Conservation (phyloP, 306 rosid genomes). For the Coriaria nepalensis region DNA sequence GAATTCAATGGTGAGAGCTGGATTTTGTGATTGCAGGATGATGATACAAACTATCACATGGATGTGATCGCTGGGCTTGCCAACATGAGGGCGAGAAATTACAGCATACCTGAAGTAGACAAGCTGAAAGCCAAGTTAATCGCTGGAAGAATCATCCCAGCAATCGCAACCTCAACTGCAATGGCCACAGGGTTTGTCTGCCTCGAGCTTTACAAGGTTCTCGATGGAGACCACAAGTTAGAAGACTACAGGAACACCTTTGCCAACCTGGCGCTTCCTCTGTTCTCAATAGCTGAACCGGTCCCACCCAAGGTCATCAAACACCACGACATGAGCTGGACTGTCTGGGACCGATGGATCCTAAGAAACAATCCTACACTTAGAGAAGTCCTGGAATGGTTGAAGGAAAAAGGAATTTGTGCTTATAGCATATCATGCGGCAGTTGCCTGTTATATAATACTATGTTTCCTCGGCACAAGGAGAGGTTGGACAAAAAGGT, state of each 20-base stretch:
- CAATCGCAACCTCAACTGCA: conserved; percentile 88
- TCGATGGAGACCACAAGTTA: conserved; percentile 67
- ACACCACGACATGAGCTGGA: conserved; percentile 73
- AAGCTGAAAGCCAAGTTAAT: conserved; percentile 94
- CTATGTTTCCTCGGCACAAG: conserved; percentile 60
- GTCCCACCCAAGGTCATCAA: conserved; percentile 75
- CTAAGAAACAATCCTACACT: conserved; percentile 64
- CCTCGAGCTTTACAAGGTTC: conserved; percentile 78
- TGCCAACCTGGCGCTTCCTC: conserved; percentile 77
- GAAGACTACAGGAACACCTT: conserved; percentile 89
- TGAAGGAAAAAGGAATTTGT: conserved; percentile 53
- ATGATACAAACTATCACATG: conserved; percentile 92
- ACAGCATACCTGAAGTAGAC: conserved; percentile 93
- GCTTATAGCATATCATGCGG: conserved; percentile 84
- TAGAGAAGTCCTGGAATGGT: conserved; percentile 59
- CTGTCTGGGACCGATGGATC: conserved; percentile 97
- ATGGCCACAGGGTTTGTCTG: conserved; percentile 97
- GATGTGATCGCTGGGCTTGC: conserved; percentile 93
- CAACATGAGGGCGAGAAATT: conserved; percentile 95
- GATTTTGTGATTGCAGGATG: conserved; percentile 47
- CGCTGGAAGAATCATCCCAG: conserved; percentile 94
- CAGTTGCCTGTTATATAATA: conserved; percentile 62
- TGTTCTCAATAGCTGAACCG: conserved; percentile 89
- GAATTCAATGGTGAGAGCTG: too few relatives aligned
- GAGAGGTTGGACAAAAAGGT: conserved; percentile 71